Evolutionary conservation across 345 rosid species (phyloP).

Genomic region (Eucalyptus dawsonii): DNA sequence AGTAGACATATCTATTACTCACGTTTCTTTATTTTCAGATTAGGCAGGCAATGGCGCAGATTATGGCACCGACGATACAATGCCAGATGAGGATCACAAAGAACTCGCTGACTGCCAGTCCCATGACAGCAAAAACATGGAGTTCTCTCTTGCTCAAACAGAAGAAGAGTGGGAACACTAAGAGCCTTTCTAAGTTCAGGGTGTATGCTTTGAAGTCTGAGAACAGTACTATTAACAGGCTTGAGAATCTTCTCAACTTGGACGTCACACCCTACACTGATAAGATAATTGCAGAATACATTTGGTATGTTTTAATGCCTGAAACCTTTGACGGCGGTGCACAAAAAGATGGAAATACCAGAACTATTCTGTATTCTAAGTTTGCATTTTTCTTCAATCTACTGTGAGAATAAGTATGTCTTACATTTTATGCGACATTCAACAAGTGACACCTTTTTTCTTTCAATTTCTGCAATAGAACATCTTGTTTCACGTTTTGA

Average conservation of each 20-base stretch:
- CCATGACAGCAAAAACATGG: conserved; percentile 48
- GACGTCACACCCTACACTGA: conserved; percentile 80
- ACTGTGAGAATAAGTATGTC: neutral
- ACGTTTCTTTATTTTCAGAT: conserved; percentile 4
- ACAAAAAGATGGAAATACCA: neutral
- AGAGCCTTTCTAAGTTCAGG: conserved; percentile 33
- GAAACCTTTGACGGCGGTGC: neutral
- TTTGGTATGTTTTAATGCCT: conserved; percentile 42
- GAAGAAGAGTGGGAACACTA: conserved; percentile 39
- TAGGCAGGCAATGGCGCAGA: conserved; percentile 67
- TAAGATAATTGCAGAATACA: conserved; percentile 88
- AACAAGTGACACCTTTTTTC: neutral
- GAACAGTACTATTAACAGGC: conserved; percentile 50
- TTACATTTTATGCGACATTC: neutral
- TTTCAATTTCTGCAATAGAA: neutral
- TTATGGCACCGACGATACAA: conserved; percentile 64
- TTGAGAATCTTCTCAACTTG: conserved; percentile 65
- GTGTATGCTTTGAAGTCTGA: conserved; percentile 66
- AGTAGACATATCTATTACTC: neutral
- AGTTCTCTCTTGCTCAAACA: conserved; percentile 56
- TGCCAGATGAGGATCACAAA: conserved; percentile 68
- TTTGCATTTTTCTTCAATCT: neutral
- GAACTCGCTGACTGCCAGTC: conserved; percentile 27
- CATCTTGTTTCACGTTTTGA: neutral
- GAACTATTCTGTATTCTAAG: neutral